Evolutionary conservation across 2,329 filamentous ascomycete genomes (phyloP).

Genomic region (Plectosphaerella cucumerina): DNA sequence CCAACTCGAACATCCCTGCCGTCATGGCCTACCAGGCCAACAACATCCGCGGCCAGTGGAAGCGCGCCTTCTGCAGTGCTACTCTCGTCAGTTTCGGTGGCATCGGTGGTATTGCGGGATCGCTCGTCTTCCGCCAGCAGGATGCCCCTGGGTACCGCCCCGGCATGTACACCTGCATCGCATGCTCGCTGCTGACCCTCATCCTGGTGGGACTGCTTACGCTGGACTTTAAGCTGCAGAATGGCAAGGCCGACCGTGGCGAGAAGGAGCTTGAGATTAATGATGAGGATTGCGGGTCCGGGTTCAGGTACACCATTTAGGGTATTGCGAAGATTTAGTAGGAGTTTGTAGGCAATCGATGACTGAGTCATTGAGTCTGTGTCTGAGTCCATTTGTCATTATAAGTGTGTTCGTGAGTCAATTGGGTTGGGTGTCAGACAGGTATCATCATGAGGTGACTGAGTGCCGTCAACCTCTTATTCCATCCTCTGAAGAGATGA

Average conservation of each 20-base stretch:
- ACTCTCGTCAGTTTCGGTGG: constrained; percentile 73
- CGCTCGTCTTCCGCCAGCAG: constrained; percentile 63
- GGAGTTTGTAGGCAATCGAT: too few species aligned
- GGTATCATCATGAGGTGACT: too few species aligned
- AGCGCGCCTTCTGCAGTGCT: constrained; percentile 74
- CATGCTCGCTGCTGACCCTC: constrained; percentile 41
- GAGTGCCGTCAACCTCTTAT: too few species aligned
- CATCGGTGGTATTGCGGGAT: constrained; percentile 73
- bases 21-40: constrained; percentile 80
- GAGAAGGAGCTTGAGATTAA: constrained; percentile 47
- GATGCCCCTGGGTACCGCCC: constrained; percentile 51
- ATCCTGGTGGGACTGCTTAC: constrained; percentile 38
- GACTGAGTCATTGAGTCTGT: too few species aligned
- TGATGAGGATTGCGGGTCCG: constrained; percentile 18
- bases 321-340: not conserved
- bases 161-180: constrained; percentile 52
- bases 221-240: constrained; percentile 36
- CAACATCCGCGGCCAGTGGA: constrained; percentile 87
- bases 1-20: constrained; percentile 72
- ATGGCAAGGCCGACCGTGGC: constrained; percentile 47
- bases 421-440: too few species aligned
- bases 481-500: too few species aligned
- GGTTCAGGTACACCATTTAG: not conserved
- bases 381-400: too few species aligned
- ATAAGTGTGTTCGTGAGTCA: too few species aligned